Evolutionary conservation across 2,329 filamentous ascomycete genomes (phyloP), one percentile per base, ranked within the genome.

Genomic region (Aspergillus novofumigatus): DNA sequence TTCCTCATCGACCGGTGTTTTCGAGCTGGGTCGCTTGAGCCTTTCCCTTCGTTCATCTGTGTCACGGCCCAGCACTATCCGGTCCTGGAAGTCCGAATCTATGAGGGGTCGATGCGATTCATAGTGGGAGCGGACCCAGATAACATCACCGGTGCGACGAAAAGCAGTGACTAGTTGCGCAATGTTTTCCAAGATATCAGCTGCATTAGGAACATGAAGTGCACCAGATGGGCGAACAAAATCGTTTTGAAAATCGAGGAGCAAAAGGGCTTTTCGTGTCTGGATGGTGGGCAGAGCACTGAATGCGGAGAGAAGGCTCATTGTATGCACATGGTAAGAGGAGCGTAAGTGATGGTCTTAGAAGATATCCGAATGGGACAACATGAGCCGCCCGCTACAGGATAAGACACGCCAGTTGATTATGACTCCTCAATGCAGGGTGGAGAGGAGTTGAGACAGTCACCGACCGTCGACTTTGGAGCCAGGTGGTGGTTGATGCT

Each of bases 211-310:
- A 52, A 92, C 84, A 11, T 86, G 82, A 21, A 97, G 75, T 26
- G 86, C 83, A 54, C 90, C 89, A 52, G 85, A 81, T 1, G 83
- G 76, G 6, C 85, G 81, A 57, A 95, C 77, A 67, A 97, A 96
- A 72, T 97, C 93, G 66, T 95, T 91, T 69, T 97, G 94, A 38
- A 96, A 84, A 67, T 96, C 93, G 62, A 97, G 81, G 20, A 95
- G 78, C 21, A 97, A 79, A 47, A 99, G 80, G 1, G 91, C 93
- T 75, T 85, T 84, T 56, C 82, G 77, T 25, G 83, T 86, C 60
- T 83, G 75, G 58, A 87, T 78, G 54, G 76, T 76, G 17, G 83
- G 81, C 53, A 72, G 58, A 58, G 65, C 57, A 51, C 64, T 65
- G 45, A 70, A 65, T 49, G 59, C 57, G 49, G 69, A 62, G 53